Evolutionary conservation across 805 yeast genomes (phyloP), one percentile per base, ranked within the genome.

Genomic region (Priceomyces carsonii): DNA sequence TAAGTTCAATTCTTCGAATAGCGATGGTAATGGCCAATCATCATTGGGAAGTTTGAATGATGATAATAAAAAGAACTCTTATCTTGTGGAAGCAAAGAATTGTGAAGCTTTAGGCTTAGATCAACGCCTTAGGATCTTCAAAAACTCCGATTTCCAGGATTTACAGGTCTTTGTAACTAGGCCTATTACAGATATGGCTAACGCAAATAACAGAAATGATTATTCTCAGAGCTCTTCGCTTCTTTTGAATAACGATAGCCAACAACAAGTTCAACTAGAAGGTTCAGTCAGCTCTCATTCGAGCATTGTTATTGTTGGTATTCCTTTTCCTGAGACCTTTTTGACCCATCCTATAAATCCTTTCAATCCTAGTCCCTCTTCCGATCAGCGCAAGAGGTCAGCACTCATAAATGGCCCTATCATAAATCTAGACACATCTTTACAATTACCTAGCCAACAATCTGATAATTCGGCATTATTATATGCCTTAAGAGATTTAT

Each of bases 361-460:
- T 3, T 66, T 64, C 49, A 62, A 54, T 37, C 53, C 63, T 4
- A 59, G 62, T 38, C 72, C 73, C 1, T 48, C 80, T 1, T 71
- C 80, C 3, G 97, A 90, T 52, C 80, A 75, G 40, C 67, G 95
- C 18, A 90, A 89, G 51, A 71, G 87, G 33, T 77, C 81, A 8
- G 95, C 97, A 0, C 61, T 89, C 22, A 61, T 80, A 12, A 75
- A 73, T 31, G 96, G 96, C 0, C 97, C 97, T 0, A 79, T 93
- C 4, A 53, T 90, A 32, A 89, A 90, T 54, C 57, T 90, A 28
- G 97, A 91, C 53, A 79, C 79, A 41, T 70, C 85, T 0, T 59
- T 80, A 32, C 70, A 72, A 39, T 57, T 63, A 15, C 69, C 73
- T 8, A 42, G 49, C 9, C 59, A 57, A 27, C 58, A 53, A 26